These are phyloP conservation scores for Albugo laibachii DNA, from an alignment of 352 stramenopile species.

Conservation along the genomic window DNA sequence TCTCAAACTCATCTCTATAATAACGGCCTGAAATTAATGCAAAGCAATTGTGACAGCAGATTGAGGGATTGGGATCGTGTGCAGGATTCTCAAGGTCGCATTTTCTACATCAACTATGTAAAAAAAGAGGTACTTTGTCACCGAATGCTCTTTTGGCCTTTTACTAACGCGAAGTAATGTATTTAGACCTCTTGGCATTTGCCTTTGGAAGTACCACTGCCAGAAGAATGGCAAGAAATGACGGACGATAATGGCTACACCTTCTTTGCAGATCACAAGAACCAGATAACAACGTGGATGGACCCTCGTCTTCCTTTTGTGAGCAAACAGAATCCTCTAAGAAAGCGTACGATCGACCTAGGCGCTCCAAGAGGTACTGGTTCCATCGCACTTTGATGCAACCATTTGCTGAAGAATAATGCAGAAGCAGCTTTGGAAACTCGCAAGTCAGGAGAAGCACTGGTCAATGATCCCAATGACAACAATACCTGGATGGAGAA, in stretches of 20 bases:
- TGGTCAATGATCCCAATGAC: too few relatives aligned
- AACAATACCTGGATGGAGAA: too few relatives aligned
- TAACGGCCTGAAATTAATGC: too few relatives aligned
- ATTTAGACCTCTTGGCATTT: slow-evolving; percentile 57
- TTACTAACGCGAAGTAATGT: not conserved
- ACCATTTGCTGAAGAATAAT: too few relatives aligned
- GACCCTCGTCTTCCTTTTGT: slow-evolving; percentile 32
- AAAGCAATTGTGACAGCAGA: too few relatives aligned
- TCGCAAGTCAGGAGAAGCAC: too few relatives aligned
- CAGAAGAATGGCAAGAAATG: slow-evolving; percentile 61
- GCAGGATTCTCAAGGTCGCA: slow-evolving; percentile 51
- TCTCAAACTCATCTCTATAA: too few relatives aligned
- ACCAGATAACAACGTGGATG: slow-evolving; percentile 58
- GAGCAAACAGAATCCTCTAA: too few relatives aligned
- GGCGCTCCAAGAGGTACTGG: too few relatives aligned
- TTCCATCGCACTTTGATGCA: not conserved
- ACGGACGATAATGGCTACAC: slow-evolving; percentile 45
- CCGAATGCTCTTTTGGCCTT: not conserved
- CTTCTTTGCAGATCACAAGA: slow-evolving; percentile 73
- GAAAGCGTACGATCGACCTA: too few relatives aligned
- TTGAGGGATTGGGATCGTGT: slow-evolving; percentile 45
- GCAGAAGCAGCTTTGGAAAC: too few relatives aligned
- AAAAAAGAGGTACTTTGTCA: slow-evolving; percentile 41
- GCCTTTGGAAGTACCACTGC: slow-evolving; percentile 39
- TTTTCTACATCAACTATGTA: slow-evolving; percentile 75